Conservation (phyloP, 805 yeast genomes). For the Alloascoidea africana region DNA sequence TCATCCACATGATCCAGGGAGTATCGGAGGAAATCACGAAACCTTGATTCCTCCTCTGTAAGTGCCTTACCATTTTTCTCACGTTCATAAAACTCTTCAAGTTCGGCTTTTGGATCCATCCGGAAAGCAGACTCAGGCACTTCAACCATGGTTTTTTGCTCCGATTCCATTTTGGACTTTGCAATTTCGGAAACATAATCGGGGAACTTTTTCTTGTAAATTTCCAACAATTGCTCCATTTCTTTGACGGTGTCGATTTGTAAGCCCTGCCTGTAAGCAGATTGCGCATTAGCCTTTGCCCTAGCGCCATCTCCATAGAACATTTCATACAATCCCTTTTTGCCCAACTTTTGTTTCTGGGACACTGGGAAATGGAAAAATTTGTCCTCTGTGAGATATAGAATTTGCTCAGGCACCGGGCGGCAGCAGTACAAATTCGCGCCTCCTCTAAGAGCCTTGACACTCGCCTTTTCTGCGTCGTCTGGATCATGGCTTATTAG, state of each 20-base stretch:
- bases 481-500: neutral
- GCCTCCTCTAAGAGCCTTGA: neutral
- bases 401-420: neutral
- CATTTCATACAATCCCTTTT: neutral
- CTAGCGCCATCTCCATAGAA: too few species aligned
- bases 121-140: neutral
- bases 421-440: neutral
- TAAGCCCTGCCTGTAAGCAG: neutral
- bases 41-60: neutral
- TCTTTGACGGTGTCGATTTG: neutral
- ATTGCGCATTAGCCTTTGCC: too few species aligned
- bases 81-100: neutral
- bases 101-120: neutral
- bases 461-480: neutral
- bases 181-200: neutral
- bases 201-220: neutral
- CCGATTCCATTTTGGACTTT: neutral
- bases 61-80: slow-evolving; percentile 1
- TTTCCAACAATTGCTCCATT: neutral
- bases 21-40: neutral
- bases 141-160: neutral
- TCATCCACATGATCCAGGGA: neutral
- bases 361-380: neutral
- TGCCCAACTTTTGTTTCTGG: neutral
- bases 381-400: neutral